Conservation (phyloP, 2,329 filamentous ascomycete genomes). For the Diaporthe sp. region DNA sequence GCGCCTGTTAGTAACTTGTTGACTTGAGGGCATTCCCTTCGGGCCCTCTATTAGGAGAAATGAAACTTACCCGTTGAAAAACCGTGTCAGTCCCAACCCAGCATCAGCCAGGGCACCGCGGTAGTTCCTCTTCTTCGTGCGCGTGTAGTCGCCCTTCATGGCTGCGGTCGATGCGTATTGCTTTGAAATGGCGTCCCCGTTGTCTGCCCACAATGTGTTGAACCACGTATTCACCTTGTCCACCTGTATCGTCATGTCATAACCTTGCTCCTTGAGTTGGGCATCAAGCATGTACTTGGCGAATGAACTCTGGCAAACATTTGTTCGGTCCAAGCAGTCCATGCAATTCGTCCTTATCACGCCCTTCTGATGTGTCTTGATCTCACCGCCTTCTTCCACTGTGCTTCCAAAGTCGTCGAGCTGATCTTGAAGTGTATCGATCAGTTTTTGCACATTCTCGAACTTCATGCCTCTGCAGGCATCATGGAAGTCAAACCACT, state of each 20-base stretch:
- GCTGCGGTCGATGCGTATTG: constrained; percentile 97
- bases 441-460: constrained; percentile 86
- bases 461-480: constrained; percentile 97
- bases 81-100: constrained; percentile 84
- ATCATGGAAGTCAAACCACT: constrained; percentile 98
- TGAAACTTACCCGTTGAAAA: constrained; percentile 70
- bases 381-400: constrained; percentile 58
- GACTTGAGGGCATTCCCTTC: background rate
- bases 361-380: constrained; percentile 70
- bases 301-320: constrained; percentile 94
- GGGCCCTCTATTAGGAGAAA: background rate
- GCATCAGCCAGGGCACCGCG: constrained; percentile 92
- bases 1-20: constrained; percentile 39
- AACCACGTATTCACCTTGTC: constrained; percentile 92
- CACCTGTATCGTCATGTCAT: constrained; percentile 77
- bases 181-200: constrained; percentile 93
- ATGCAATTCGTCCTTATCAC: constrained; percentile 97
- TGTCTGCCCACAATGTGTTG: constrained; percentile 97
- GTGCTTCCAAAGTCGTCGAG: constrained; percentile 80
- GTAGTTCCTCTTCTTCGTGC: constrained; percentile 90
- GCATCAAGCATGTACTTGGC: constrained; percentile 83
- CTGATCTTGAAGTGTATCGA: constrained; percentile 75
- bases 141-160: constrained; percentile 95
- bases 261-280: constrained; percentile 80
- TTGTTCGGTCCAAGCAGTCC: constrained; percentile 97